These are phyloP conservation scores for Moesziomyces antarcticus DNA, from an alignment of 1,284 basidiomycete genomes.

Conservation along the genomic window DNA sequence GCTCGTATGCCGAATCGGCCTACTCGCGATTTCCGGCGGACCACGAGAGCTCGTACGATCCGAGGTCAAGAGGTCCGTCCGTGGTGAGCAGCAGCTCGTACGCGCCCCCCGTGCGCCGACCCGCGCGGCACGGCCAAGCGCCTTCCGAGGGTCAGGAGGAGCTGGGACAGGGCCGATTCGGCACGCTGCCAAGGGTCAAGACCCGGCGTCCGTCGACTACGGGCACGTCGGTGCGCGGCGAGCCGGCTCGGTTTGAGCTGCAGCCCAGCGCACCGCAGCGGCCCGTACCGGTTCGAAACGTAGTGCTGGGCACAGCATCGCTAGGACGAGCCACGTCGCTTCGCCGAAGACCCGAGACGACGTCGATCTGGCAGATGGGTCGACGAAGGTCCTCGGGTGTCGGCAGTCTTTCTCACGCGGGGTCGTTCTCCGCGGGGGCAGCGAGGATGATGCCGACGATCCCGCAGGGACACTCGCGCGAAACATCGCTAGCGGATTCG, in stretches of 20 bases:
- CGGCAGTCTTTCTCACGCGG: not conserved
- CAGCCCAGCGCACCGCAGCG: not conserved
- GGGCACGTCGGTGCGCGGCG: slow-evolving; percentile 13
- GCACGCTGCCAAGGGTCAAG: slow-evolving; percentile 11
- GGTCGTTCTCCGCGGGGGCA: slow-evolving; percentile 6
- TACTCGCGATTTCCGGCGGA: slow-evolving; percentile 3
- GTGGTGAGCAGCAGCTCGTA: not conserved
- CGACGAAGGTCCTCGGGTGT: slow-evolving; percentile 28
- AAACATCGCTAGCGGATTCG: slow-evolving; percentile 22
- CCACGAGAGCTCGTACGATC: slow-evolving; percentile 1
- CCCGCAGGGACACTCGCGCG: slow-evolving; percentile 31
- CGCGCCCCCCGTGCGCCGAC: not conserved
- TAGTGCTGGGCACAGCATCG: slow-evolving; percentile 4
- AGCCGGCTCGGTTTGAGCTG: slow-evolving; percentile 16
- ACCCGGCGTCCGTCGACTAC: slow-evolving; percentile 13
- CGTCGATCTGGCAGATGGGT: slow-evolving; percentile 31
- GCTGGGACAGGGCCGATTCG: slow-evolving; percentile 3
- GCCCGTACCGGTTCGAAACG: no score
- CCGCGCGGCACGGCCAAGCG: not conserved
- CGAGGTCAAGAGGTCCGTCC: not conserved
- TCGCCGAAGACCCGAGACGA: slow-evolving; percentile 6
- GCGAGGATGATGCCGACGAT: slow-evolving; percentile 33
- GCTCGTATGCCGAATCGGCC: slow-evolving; percentile 3
- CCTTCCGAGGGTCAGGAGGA: no score
- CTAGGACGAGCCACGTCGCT: slow-evolving; percentile 14